A percentile compares a stretch with the other conserved stretches of the same genome.
These are phyloP conservation scores for Aquilaria sinensis DNA, from an alignment of 345 rosid genomes.

Conservation along the genomic window DNA sequence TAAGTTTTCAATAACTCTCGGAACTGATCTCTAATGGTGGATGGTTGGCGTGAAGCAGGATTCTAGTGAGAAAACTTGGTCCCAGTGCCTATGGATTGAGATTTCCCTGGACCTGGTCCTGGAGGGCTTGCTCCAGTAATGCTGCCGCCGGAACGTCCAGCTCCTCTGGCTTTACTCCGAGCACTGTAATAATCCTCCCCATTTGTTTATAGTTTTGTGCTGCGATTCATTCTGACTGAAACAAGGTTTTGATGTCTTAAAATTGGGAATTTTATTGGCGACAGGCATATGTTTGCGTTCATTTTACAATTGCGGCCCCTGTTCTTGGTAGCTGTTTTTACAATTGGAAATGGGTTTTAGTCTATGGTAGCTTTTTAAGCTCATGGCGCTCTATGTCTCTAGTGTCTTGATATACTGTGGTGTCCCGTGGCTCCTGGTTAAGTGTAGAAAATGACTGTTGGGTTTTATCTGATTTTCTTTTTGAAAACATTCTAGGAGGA, in stretches of 20 bases:
- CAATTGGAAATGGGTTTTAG: not conserved
- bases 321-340: too few relatives aligned
- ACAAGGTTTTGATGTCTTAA: not conserved
- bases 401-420: not conserved
- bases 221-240: not conserved
- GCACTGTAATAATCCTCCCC: slow-evolving; percentile 17
- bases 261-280: not conserved
- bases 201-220: not conserved
- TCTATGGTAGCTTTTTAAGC: not conserved
- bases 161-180: slow-evolving; percentile 10
- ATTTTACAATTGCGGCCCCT: too few relatives aligned
- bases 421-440: not conserved
- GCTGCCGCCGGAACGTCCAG: slow-evolving; percentile 14
- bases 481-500: slow-evolving; percentile 25
- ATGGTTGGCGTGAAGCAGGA: slow-evolving; percentile 17
- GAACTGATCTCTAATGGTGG: not conserved
- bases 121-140: slow-evolving; percentile 19
- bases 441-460: not conserved
- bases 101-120: slow-evolving; percentile 5
- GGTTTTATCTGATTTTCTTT: not conserved
- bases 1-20: too few relatives aligned
- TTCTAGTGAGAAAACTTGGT: slow-evolving; percentile 20
- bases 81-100: slow-evolving; percentile 19
- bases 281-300: not conserved
- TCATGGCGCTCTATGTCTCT: not conserved